These are phyloP conservation scores for Sclerospora graminicola DNA, from an alignment of 352 stramenopile species.

Conservation along the genomic window DNA sequence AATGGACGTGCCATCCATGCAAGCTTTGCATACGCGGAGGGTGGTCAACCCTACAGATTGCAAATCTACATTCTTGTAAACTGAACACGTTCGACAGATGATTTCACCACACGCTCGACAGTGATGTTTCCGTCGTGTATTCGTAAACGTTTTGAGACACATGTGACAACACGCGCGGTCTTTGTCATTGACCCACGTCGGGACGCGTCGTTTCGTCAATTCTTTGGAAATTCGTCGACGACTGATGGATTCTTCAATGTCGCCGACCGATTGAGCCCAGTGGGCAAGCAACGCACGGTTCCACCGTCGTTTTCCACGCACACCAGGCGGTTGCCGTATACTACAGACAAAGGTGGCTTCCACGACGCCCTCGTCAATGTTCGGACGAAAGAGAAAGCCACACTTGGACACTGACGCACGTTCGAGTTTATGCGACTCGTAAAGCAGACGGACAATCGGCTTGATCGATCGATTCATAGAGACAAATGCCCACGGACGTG, in stretches of 20 bases:
- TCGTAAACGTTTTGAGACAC: conserved; percentile 77
- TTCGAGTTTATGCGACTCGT: conserved; percentile 62
- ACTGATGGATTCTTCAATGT: conserved; percentile 60
- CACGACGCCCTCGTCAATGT: conserved; percentile 40
- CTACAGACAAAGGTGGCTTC: conserved; percentile 75
- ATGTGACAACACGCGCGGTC: conserved; percentile 75
- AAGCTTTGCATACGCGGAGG: conserved; percentile 69
- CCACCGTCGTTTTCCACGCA: conserved; percentile 37
- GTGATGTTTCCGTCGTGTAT: conserved; percentile 70
- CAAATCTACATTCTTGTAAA: conserved; percentile 71
- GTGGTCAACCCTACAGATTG: conserved; percentile 64
- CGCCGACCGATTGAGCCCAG: conserved; percentile 56
- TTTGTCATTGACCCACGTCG: conserved; percentile 75
- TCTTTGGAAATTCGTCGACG: conserved; percentile 63
- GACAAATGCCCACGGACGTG: conserved; percentile 36
- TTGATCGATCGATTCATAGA: conserved; percentile 79
- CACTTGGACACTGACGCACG: conserved; percentile 69
- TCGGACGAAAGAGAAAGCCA: conserved; percentile 62
- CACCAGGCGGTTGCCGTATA: conserved; percentile 62
- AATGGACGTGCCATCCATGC: conserved; percentile 49
- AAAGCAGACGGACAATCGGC: conserved; percentile 57
- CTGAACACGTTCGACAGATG: conserved; percentile 70
- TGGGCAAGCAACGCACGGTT: conserved; percentile 58
- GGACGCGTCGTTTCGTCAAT: conserved; percentile 53
- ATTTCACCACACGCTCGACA: conserved; percentile 78